A percentile compares a stretch with the other conserved stretches of the same genome.
phyloP scores from a whole-genome alignment of 805 yeast species.

The Ogataea henricii region DNA sequence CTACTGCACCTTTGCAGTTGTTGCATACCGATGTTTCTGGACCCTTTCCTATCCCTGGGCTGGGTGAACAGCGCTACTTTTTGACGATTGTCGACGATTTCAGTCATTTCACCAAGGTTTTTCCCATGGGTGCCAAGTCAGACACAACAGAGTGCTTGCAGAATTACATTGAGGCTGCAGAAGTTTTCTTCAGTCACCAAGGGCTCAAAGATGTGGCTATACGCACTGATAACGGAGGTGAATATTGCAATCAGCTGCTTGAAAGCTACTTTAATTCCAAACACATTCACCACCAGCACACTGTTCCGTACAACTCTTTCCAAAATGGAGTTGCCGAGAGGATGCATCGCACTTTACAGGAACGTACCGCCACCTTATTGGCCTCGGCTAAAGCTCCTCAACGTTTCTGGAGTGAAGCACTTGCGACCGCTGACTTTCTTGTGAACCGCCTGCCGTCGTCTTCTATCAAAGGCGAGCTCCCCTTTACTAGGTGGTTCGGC shows the following conservation, averaged over 20 bases:
- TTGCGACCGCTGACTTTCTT: background rate
- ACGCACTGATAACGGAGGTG: slow-evolving; percentile 1
- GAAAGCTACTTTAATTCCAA: background rate
- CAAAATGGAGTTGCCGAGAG: slow-evolving; percentile 3
- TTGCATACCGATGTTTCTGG: slow-evolving; percentile 7
- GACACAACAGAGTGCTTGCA: background rate
- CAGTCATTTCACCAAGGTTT: background rate
- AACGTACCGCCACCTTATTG: background rate
- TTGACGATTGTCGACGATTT: slow-evolving; percentile 15
- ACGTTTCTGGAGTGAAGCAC: background rate
- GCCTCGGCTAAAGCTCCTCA: background rate
- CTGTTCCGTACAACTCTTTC: background rate
- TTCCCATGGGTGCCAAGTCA: background rate
- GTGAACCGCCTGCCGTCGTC: background rate
- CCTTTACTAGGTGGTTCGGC: background rate
- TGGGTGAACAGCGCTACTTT: slow-evolving; percentile 7
- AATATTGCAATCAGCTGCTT: background rate
- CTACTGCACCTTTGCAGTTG: slow-evolving; percentile 4
- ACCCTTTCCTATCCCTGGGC: slow-evolving; percentile 12
- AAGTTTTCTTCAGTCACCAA: background rate
- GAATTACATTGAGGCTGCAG: background rate
- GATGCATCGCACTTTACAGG: slow-evolving; percentile 2
- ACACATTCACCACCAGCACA: background rate
- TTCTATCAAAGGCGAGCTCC: background rate
- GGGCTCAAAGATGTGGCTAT: background rate